Base-by-base conservation (phyloP, 768 basidiomycete genomes). In the Suillus lakei region DNA sequence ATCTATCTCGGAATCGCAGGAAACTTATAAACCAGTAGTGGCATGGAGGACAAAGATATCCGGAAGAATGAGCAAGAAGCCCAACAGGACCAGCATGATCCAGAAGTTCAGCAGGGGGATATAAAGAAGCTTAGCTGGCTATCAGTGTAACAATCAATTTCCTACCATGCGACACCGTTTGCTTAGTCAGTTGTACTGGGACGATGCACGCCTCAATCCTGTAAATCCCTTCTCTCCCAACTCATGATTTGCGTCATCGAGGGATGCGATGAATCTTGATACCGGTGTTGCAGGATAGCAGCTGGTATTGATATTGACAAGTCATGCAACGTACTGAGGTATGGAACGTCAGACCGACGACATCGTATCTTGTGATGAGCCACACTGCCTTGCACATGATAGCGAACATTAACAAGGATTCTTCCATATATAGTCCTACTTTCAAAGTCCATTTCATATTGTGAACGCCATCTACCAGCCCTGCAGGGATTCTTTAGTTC, bases 381-480 rank as follows among this genome's bases (percentile, higher is more conserved):
- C 88, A 96, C 94, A 74, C 96, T 96, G 70, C 97, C 97, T 74
- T 97, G 94, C 76, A 99, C 96, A 72, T 96, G 99, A 73, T 99
- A 98, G 76, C 99, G 97, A 16, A 98, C 90, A 70, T 95, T 92
- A 51, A 93, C 85, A 9, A 90, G 80, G 21, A 98, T 86, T 71
- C 81, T 86, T 0, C 95, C 95, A n/a, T 79, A 76, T 6, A 98
- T 82, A 64, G 78, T 83, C 62, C 85, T 84, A 44, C 84, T 81
- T 16, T 83, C 84, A 50, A 92, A 76, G 74, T 97, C 88, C 53
- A 98, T 81, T 9, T 80, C 74, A 76, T 97, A 98, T 68, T 90
- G 85, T 5, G 95, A 96, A 46, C 96, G 87, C 96, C 96, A 98
- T 74, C 95, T 84, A 41, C 96, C 97, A 34, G 95, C 91, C 95